A percentile compares a stretch with the other conserved stretches of the same genome.
Conservation (phyloP, 306 rosid species). For the Delonix regia region DNA sequence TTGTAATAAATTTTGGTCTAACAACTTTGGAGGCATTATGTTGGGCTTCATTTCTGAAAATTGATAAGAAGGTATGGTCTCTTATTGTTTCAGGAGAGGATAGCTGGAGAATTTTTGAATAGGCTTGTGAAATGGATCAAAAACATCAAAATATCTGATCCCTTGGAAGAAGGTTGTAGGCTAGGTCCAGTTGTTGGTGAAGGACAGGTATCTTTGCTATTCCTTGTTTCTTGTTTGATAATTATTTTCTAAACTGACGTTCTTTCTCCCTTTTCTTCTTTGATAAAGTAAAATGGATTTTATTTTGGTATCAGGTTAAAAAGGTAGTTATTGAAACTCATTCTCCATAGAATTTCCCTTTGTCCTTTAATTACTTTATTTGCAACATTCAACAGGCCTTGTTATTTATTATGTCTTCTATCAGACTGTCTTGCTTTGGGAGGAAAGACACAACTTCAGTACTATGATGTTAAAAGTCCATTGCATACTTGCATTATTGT, state of each 20-base stretch:
- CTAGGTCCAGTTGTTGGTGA: conserved; percentile 94
- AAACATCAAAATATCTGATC: conserved; percentile 95
- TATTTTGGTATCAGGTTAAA: background rate
- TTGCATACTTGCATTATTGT: background rate
- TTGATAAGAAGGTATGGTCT: conserved; percentile 22
- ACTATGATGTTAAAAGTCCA: no score
- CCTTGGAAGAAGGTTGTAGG: conserved; percentile 97
- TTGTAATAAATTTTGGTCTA: conserved; percentile 5
- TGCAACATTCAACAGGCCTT: background rate
- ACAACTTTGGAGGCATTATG: conserved; percentile 18
- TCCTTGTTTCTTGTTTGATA: conserved; percentile 23
- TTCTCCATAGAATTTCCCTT: background rate
- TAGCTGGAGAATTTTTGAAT: conserved; percentile 75
- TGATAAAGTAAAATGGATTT: background rate
- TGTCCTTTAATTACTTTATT: background rate
- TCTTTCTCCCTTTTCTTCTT: background rate
- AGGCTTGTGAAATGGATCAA: conserved; percentile 76
- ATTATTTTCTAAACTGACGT: background rate
- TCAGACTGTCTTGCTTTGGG: background rate
- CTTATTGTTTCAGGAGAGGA: conserved; percentile 73
- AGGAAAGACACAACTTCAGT: background rate
- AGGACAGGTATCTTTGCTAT: conserved; percentile 66
- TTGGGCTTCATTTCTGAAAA: conserved; percentile 21
- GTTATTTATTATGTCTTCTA: background rate
- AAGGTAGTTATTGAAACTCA: background rate